These are phyloP conservation scores for Phyllosticta capitalensis DNA, from an alignment of 2,329 filamentous ascomycete species.

Conservation along the genomic window DNA sequence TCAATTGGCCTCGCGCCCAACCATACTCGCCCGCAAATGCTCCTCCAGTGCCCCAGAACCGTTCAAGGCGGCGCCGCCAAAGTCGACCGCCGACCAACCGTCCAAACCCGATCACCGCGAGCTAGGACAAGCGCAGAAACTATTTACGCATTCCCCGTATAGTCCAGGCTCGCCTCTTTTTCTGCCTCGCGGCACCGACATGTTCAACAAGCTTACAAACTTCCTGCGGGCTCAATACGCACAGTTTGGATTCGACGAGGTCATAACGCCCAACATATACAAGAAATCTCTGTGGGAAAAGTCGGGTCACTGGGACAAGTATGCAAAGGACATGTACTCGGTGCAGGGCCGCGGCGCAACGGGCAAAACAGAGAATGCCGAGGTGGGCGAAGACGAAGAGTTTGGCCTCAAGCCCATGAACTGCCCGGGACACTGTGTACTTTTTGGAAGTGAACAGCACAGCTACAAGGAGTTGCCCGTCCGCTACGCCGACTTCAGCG, in stretches of 20 bases:
- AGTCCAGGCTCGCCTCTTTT: slow-evolving; percentile 82
- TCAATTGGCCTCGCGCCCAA: neutral
- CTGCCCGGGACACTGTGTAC: slow-evolving; percentile 86
- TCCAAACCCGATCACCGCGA: slow-evolving; percentile 41
- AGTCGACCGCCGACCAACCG: slow-evolving; percentile 16
- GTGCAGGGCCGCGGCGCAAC: slow-evolving; percentile 45
- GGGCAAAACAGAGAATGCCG: slow-evolving; percentile 36
- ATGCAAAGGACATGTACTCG: slow-evolving; percentile 86
- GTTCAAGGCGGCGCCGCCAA: slow-evolving; percentile 13
- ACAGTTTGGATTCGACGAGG: slow-evolving; percentile 77
- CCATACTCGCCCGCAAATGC: slow-evolving; percentile 17
- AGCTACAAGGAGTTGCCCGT: slow-evolving; percentile 87
- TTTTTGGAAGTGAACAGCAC: slow-evolving; percentile 74
- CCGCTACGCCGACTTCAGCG: slow-evolving; percentile 90
- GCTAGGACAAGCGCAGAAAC: slow-evolving; percentile 50
- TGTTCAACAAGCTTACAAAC: slow-evolving; percentile 74
- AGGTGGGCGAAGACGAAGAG: slow-evolving; percentile 53
- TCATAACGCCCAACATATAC: slow-evolving; percentile 84
- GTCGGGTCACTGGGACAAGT: slow-evolving; percentile 82
- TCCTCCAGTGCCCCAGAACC: slow-evolving; percentile 26
- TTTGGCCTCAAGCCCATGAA: slow-evolving; percentile 93
- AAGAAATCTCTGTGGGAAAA: slow-evolving; percentile 80
- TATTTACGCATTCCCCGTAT: slow-evolving; percentile 70
- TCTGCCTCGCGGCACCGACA: slow-evolving; percentile 67
- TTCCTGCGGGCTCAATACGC: slow-evolving; percentile 79